Percentiles rank a stretch among this genome's conserved stretches.
These are phyloP conservation scores for Thalassiosira mediterranea DNA, from an alignment of 352 stramenopile genomes.

Conservation along the genomic window DNA sequence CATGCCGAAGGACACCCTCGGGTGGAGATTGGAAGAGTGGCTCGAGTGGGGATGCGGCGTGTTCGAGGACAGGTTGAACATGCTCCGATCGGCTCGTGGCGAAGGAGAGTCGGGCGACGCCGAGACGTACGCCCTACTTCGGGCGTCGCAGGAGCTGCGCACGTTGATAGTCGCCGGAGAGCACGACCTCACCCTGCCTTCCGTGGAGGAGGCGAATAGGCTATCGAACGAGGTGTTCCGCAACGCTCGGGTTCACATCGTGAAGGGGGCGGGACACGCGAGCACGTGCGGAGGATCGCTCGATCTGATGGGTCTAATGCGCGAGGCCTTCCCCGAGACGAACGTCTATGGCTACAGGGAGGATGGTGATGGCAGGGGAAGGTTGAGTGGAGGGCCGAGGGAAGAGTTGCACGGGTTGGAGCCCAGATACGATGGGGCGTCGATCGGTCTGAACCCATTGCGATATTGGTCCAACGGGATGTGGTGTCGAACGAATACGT, in stretches of 20 bases:
- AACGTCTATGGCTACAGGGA: constrained; percentile 12
- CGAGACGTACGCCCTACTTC: constrained; percentile 20
- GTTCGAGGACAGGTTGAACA: constrained; percentile 52
- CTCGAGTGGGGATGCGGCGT: constrained; percentile 58
- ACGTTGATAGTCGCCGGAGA: constrained; percentile 80
- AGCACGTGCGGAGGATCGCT: constrained; percentile 74
- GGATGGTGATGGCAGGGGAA: constrained; percentile 9
- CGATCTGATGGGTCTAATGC: constrained; percentile 68
- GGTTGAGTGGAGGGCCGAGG: constrained; percentile 2
- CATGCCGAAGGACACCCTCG: constrained; percentile 72
- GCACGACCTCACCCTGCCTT: constrained; percentile 75
- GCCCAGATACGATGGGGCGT: constrained; percentile 67
- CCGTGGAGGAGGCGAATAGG: constrained; percentile 69
- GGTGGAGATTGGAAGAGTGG: constrained; percentile 80
- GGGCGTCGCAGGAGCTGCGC: constrained; percentile 43
- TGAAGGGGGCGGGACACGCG: constrained; percentile 77
- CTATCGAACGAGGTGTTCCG: constrained; percentile 55
- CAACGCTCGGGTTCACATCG: constrained; percentile 66
- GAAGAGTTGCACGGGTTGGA: constrained; percentile 62
- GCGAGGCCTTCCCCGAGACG: constrained; percentile 56
- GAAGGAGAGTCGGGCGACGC: constrained; percentile 16
- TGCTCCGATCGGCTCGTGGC: constrained; percentile 16
- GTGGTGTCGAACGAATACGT: no score
- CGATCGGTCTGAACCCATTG: constrained; percentile 73
- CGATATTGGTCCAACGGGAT: constrained; percentile 67